Evolutionary conservation across 163 green algal species (phyloP), one percentile per base, ranked within the genome.

Genomic region (Dunaliella salina): DNA sequence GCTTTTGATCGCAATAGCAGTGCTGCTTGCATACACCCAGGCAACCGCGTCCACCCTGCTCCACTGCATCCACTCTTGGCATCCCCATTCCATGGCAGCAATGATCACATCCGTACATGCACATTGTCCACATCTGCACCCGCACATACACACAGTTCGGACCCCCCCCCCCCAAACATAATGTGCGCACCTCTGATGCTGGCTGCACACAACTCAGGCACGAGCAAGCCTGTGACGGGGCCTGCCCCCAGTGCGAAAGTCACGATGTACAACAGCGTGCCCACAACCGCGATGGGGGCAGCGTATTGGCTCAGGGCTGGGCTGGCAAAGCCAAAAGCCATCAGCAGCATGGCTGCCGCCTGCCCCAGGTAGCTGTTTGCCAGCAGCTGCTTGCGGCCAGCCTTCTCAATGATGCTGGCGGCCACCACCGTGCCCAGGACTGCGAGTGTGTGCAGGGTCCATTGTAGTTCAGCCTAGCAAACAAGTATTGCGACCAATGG

Each of bases 231-330:
- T 0, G 96, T 96, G 30, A 99, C 94, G 25, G 97, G 96, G 0
- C 97, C 97, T 0, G 93, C 96, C 0, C 97, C 97, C 80, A 99
- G 84, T 0, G 96, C 95, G 91, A 99, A 99, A 63, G 86, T 84
- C 22, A 98, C 80, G 50, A 99, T 94, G 93, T 99, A 99, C 0
- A 86, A 84, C 69, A 75, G 63, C 22, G 63, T 75, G 22, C 22
- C 22, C 63, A 26, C 85, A 81, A 98, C 86, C 4, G 95, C 92
- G 67, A 98, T 93, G 40, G 88, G 85, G 17, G 91, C 91, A 85
- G 84, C 87, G 80, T 86, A 92, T 15, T 75, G 63, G 63, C 63
- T 75, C 63, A 75, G 24, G 80, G 85, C 83, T 87, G 89, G 67
- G 59, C 33, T 81, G 17, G 34, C 85, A 30, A 87, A 67, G 17